Conservation (phyloP, 1,284 basidiomycete genomes). For the Moniliella sp. region DNA sequence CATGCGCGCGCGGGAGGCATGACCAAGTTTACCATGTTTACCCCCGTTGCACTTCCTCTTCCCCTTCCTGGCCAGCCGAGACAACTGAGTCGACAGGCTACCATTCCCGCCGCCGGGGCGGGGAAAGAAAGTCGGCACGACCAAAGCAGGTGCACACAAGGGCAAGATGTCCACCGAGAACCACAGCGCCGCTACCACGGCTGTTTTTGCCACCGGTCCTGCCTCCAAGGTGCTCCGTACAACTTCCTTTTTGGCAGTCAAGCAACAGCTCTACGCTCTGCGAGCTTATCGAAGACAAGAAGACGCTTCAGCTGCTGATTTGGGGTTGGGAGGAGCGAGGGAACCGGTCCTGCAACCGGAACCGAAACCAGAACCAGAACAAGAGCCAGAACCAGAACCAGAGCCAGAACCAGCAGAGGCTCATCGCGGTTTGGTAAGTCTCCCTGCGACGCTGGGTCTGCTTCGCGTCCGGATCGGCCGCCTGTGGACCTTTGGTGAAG, state of each 20-base stretch:
- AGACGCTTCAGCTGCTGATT: slow-evolving; percentile 19
- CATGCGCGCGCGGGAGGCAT: slow-evolving; percentile 24
- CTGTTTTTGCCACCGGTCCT: not conserved
- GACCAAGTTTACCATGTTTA: slow-evolving; percentile 27
- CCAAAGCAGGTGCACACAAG: not conserved
- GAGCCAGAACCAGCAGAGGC: too few relatives aligned
- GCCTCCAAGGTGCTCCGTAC: slow-evolving; percentile 4
- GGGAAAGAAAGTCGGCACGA: too few relatives aligned
- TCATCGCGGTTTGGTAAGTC: slow-evolving; percentile 1
- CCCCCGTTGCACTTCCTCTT: slow-evolving; percentile 16
- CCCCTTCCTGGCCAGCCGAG: not conserved
- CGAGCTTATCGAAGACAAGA: slow-evolving; percentile 17
- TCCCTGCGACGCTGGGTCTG: too few relatives aligned
- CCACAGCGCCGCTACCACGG: not conserved
- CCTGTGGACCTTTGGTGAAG: slow-evolving; percentile 6
- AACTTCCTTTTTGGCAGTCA: slow-evolving; percentile 10
- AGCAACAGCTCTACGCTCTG: slow-evolving; percentile 16
- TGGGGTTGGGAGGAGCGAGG: too few relatives aligned
- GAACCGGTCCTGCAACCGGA: too few relatives aligned
- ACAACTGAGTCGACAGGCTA: too few relatives aligned
- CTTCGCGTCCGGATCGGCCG: too few relatives aligned
- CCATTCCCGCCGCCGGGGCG: not conserved
- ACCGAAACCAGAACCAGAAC: too few relatives aligned
- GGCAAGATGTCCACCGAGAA: not conserved
- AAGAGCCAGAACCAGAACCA: too few relatives aligned